Evolutionary conservation across 257 asterid species (phyloP), one percentile per base, ranked within the genome.

Genomic region (Ligustrum vulgare): DNA sequence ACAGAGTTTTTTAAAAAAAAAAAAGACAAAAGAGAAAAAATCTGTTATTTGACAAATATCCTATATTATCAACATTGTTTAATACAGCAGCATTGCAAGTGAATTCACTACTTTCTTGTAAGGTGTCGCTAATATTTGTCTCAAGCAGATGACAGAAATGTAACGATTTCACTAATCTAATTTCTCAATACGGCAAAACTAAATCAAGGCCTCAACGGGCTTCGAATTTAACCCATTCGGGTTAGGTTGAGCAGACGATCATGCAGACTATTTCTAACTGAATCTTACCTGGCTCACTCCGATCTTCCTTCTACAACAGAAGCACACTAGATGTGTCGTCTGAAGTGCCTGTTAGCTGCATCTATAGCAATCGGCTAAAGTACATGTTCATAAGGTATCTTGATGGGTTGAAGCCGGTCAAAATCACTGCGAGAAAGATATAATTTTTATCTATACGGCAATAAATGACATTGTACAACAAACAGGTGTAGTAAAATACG

Each of bases 371-470:
- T 78, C 62, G 89, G 71, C 98, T 91, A 75, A 94, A 94, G 80
- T 92, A 92, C 81, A 94, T 82, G 87, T 87, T 94, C 97, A 94
- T 87, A 86, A 90, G 79, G 76, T 91, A 87, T 90, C 98, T 94
- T 8, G 99, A 94, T 9, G 99, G 99, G 81, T 87, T 94, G 93
- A 89, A 94, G 74, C 99, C 97, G 69, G 86, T 85, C 84, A 94
- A 86, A 72, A 83, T 86, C 72, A 93, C 99, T 94, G 91, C 86
- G 88, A 82, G 43, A 60, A 83, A 73, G 60, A 36, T 39, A 41
- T 37, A 12, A 64, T 66, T n/a, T 37, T 74, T n/a, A 75, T 20
- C 49, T 16, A 28, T 37, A 8, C 23, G 60, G 41, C 15, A 62
- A 75, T 64, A 43, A 69, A 54, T 35, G 41, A 39, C 49, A 28